These are phyloP conservation scores for Botrytis paeoniae DNA, from an alignment of 2,329 filamentous ascomycete genomes.

Conservation along the genomic window DNA sequence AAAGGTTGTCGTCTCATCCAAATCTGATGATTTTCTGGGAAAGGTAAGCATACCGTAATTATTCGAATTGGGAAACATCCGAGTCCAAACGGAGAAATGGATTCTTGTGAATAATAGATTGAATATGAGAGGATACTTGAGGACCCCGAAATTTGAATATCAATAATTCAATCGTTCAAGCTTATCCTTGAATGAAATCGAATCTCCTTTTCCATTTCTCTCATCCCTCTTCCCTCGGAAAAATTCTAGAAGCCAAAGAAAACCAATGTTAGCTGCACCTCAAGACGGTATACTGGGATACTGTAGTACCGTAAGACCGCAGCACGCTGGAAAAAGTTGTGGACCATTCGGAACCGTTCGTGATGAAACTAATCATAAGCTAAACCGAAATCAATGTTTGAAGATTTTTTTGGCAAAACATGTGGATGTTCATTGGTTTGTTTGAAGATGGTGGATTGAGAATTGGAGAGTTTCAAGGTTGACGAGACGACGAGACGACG, in stretches of 20 bases:
- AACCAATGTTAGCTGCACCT: background rate
- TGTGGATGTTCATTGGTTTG: background rate
- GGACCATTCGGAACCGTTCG: background rate
- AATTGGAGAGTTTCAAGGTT: constrained; percentile 1
- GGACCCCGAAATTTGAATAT: background rate
- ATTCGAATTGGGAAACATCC: background rate
- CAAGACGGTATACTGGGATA: background rate
- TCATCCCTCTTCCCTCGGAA: background rate
- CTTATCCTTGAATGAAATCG: background rate
- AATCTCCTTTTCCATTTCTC: background rate
- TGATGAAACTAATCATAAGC: background rate
- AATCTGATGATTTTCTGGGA: background rate
- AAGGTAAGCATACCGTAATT: background rate
- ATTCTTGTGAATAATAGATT: constrained; percentile 10
- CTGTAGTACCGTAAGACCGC: background rate
- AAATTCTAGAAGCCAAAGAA: constrained; percentile 9
- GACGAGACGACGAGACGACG: background rate
- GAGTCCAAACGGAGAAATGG: background rate
- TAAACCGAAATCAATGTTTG: background rate
- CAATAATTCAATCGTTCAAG: background rate
- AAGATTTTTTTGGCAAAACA: background rate
- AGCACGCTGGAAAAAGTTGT: background rate
- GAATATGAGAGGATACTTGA: background rate
- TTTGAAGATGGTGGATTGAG: background rate
- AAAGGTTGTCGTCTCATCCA: background rate